These are phyloP conservation scores for Axilococcus clingmanii DNA, from an alignment of 139 green algal genomes.

Conservation along the genomic window DNA sequence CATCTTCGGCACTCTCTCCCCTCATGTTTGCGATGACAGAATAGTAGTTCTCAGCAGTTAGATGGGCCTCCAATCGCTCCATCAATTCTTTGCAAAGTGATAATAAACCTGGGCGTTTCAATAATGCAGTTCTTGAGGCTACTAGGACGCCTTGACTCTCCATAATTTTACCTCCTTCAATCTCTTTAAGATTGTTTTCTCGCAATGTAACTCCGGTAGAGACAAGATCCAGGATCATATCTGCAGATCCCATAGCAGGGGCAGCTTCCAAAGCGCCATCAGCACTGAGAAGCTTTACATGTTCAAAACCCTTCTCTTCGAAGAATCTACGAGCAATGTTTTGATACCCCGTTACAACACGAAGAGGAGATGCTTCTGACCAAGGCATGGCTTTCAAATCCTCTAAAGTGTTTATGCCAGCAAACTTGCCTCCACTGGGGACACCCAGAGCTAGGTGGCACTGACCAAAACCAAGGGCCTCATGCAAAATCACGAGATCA, in stretches of 20 bases:
- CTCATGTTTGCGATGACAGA: conserved; percentile 87
- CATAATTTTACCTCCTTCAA: conserved; percentile 62
- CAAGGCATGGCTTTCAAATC: conserved; percentile 74
- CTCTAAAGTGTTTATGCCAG: conserved; percentile 59
- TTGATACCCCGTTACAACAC: conserved; percentile 64
- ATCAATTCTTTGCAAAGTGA: conserved; percentile 84
- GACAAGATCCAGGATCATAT: conserved; percentile 97
- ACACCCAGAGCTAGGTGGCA: conserved; percentile 93
- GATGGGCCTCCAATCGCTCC: conserved; percentile 91
- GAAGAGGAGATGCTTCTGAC: conserved; percentile 62
- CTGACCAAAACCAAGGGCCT: conserved; percentile 82
- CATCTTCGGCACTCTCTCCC: conserved; percentile 56
- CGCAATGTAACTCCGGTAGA: conserved; percentile 87
- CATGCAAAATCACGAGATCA: conserved; percentile 85
- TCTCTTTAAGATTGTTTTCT: conserved; percentile 96
- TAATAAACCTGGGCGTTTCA: conserved; percentile 47
- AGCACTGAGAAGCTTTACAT: conserved; percentile 75
- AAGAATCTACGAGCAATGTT: conserved; percentile 75
- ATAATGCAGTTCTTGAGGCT: conserved; percentile 59
- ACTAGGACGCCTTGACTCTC: conserved; percentile 79
- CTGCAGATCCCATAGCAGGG: conserved; percentile 90
- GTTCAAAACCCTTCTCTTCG: conserved; percentile 66
- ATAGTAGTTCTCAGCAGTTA: conserved; percentile 81
- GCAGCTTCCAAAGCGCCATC: conserved; percentile 93
- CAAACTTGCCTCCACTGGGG: conserved; percentile 61